These are phyloP conservation scores for Balakata baccata DNA, from an alignment of 345 rosid genomes.

Conservation along the genomic window DNA sequence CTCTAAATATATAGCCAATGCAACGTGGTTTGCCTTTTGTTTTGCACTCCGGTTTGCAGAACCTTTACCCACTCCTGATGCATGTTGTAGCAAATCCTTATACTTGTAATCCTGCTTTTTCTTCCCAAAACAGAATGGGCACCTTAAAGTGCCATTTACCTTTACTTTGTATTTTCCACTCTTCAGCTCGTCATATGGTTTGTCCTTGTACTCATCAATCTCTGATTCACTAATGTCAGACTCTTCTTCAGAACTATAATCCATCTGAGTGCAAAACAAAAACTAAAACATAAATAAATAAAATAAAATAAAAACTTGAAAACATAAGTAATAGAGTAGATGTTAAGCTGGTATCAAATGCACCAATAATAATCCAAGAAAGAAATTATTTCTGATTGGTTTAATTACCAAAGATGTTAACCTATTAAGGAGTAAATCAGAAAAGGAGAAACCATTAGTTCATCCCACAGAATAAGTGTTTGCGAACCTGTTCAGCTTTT, in stretches of 20 bases:
- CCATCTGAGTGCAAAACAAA: slow-evolving; percentile 42
- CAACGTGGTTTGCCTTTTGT: slow-evolving; percentile 74
- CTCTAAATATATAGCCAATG: slow-evolving; percentile 63
- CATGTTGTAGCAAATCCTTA: slow-evolving; percentile 80
- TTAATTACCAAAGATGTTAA: too few species aligned
- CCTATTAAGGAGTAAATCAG: too few species aligned
- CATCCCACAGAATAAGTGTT: too few species aligned
- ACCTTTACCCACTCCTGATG: slow-evolving; percentile 78
- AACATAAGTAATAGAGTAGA: background rate
- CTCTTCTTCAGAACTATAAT: slow-evolving; percentile 57
- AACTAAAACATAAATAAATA: background rate
- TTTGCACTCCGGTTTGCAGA: slow-evolving; percentile 63
- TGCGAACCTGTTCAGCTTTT: too few species aligned
- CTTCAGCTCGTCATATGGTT: slow-evolving; percentile 51
- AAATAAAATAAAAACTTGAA: too few species aligned
- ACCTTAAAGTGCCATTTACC: slow-evolving; percentile 56
- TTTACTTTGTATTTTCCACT: slow-evolving; percentile 54
- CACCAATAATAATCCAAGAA: background rate
- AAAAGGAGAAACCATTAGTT: too few species aligned
- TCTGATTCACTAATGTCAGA: slow-evolving; percentile 86
- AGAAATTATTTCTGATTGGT: background rate
- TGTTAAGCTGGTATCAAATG: background rate
- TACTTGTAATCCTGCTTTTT: slow-evolving; percentile 78
- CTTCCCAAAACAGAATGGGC: slow-evolving; percentile 86
- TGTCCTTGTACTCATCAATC: slow-evolving; percentile 49